Evolutionary conservation across 805 yeast genomes (phyloP).

Genomic region (Pichia eremophila): DNA sequence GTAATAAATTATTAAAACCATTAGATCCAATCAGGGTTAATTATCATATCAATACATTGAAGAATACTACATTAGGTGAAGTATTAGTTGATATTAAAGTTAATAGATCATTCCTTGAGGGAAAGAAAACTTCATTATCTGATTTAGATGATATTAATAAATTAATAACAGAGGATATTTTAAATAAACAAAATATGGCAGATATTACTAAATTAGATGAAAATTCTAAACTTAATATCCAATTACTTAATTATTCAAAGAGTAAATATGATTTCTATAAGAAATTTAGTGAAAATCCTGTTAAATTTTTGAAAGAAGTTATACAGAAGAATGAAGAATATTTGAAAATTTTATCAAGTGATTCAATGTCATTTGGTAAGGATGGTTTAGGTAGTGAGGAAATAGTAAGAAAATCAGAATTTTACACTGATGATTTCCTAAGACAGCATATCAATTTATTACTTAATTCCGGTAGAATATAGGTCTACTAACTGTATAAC

Average conservation of each 20-base stretch:
- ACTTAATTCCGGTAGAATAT: slow-evolving; percentile 47
- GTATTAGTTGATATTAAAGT: slow-evolving; percentile 68
- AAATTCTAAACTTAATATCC: slow-evolving; percentile 37
- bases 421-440: slow-evolving; percentile 70
- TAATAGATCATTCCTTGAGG: slow-evolving; percentile 27
- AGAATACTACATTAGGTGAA: slow-evolving; percentile 73
- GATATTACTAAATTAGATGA: slow-evolving; percentile 29
- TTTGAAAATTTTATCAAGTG: slow-evolving; percentile 78
- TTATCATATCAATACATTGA: slow-evolving; percentile 68
- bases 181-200: slow-evolving; percentile 32
- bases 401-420: slow-evolving; percentile 72
- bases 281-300: slow-evolving; percentile 69
- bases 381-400: slow-evolving; percentile 57
- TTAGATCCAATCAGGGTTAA: slow-evolving; percentile 71
- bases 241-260: slow-evolving; percentile 43
- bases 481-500: neutral
- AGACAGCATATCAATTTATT: slow-evolving; percentile 72
- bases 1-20: slow-evolving; percentile 62
- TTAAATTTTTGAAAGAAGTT: slow-evolving; percentile 62
- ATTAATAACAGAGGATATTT: slow-evolving; percentile 34
- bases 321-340: slow-evolving; percentile 75
- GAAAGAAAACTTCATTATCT: slow-evolving; percentile 26
- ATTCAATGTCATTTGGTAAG: slow-evolving; percentile 32
- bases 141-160: slow-evolving; percentile 32
- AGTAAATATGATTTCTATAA: slow-evolving; percentile 72